phyloP scores from a whole-genome alignment of 2,329 filamentous ascomycete species.

The Colletotrichum phormii region DNA sequence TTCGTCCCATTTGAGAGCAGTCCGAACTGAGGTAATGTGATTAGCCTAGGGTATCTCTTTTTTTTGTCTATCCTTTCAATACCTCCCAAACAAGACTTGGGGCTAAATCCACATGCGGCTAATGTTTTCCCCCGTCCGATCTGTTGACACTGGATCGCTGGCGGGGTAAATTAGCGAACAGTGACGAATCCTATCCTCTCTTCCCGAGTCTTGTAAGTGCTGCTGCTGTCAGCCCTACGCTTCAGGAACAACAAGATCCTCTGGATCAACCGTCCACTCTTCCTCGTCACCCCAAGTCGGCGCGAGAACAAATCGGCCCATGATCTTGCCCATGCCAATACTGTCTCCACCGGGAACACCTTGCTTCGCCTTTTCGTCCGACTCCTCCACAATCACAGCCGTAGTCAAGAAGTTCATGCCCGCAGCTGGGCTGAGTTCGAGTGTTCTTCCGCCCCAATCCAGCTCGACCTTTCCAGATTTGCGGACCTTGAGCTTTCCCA shows the following conservation, averaged over 20 bases:
- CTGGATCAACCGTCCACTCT: conserved; percentile 61
- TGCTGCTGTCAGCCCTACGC: neutral
- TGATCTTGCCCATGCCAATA: conserved; percentile 72
- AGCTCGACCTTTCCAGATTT: conserved; percentile 72
- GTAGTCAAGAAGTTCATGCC: conserved; percentile 68
- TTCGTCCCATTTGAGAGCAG: conserved; percentile 26
- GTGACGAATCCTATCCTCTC: neutral
- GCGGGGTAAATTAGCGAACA: neutral
- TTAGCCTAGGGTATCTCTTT: conserved; percentile 34
- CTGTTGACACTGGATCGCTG: neutral
- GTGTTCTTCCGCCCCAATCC: conserved; percentile 69
- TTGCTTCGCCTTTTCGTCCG: conserved; percentile 61
- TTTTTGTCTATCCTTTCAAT: conserved; percentile 20
- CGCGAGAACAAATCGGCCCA: conserved; percentile 70
- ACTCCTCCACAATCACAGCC: conserved; percentile 69
- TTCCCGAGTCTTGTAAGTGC: neutral
- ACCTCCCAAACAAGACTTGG: neutral
- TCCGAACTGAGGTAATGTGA: conserved; percentile 7
- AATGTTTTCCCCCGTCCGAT: neutral
- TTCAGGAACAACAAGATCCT: conserved; percentile 41
- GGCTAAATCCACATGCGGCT: conserved; percentile 10
- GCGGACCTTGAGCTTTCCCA: conserved; percentile 70
- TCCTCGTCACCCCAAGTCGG: conserved; percentile 69
- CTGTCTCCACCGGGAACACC: conserved; percentile 61
- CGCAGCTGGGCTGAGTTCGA: conserved; percentile 64